A percentile compares a stretch with the other conserved stretches of the same genome.
These are phyloP conservation scores for Nicotiana otophora DNA, from an alignment of 257 asterid species.

Conservation along the genomic window DNA sequence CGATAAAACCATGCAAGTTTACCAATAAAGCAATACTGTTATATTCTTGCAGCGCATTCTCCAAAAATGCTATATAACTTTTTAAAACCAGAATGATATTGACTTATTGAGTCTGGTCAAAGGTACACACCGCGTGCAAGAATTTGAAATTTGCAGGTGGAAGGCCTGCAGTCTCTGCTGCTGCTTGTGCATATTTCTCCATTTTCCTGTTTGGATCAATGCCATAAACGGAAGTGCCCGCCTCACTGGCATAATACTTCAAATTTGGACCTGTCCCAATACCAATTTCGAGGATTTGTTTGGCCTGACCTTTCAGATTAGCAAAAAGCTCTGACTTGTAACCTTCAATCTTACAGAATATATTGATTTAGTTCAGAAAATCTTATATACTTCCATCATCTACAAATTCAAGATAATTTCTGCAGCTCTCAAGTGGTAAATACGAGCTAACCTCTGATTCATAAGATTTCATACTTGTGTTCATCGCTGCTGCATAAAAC, in stretches of 20 bases:
- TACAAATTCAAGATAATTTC: background rate
- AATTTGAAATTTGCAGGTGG: slow-evolving; percentile 50
- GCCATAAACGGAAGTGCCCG: slow-evolving; percentile 50
- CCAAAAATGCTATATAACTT: background rate
- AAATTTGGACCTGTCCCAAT: slow-evolving; percentile 90
- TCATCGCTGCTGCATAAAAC: slow-evolving; percentile 59
- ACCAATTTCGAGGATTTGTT: slow-evolving; percentile 69
- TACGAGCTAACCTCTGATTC: slow-evolving; percentile 69
- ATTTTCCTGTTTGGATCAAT: slow-evolving; percentile 78
- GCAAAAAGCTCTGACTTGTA: slow-evolving; percentile 63
- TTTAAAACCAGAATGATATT: background rate
- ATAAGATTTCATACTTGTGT: slow-evolving; percentile 49
- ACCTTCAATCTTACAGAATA: slow-evolving; percentile 58
- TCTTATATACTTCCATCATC: background rate
- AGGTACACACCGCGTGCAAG: slow-evolving; percentile 56
- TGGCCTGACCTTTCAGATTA: slow-evolving; percentile 54
- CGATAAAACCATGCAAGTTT: background rate
- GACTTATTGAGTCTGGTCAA: background rate
- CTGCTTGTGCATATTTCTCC: slow-evolving; percentile 71
- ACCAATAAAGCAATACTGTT: background rate
- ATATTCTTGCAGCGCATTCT: background rate
- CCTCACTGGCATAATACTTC: slow-evolving; percentile 56
- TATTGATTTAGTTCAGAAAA: background rate
- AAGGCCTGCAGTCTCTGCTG: slow-evolving; percentile 67
- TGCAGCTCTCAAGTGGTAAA: background rate